Evolutionary conservation across 805 yeast genomes (phyloP), one percentile per base, ranked within the genome.

Genomic region (Zygosaccharomyces pseudorouxii): DNA sequence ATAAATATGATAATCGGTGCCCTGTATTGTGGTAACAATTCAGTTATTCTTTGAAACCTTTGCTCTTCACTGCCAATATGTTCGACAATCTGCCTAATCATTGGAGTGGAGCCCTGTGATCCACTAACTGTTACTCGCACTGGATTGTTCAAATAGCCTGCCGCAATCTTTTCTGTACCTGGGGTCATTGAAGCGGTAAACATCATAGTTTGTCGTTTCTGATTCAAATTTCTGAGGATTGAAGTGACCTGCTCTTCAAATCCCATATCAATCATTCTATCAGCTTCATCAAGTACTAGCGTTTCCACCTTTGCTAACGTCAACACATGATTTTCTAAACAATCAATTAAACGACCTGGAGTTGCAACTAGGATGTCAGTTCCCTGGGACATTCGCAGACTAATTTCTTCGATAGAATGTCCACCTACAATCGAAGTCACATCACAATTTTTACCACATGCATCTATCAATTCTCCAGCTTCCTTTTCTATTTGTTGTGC

Each of bases 181-280:
- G 81, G 76, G 0, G 96, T 86, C 80, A 92, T 82, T 0, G 99
- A 93, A 0, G 98, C 98, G 0, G 97, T 87, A 66, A 88, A 92
- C 96, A 92, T 86, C 79, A 89, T 76, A 0, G 95, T 87, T 43
- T 81, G 82, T 45, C 84, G 65, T 25, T 71, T 70, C 8, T 37
- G 53, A 14, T 22, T 53, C 52, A 12, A 58, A 28, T 31, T 70
- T 70, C 70, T 71, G 45, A 86, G 64, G 12, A 92, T 80, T 37
- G 75, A 72, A 19, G 75, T 77, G 41, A 92, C 78, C 59, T 89
- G 89, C 29, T 79, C 84, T 63, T 89, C 96, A 64, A 92, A 92
- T 3, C 97, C 97, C 79, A 92, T 77, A 64, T 89, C 96, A 38
- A 92, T 82, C 98, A 92, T 92, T 55, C 90, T 74, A 66, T 92